Conservation (phyloP, 495 filamentous ascomycete genomes). For the Parachaetomium inaequale region DNA sequence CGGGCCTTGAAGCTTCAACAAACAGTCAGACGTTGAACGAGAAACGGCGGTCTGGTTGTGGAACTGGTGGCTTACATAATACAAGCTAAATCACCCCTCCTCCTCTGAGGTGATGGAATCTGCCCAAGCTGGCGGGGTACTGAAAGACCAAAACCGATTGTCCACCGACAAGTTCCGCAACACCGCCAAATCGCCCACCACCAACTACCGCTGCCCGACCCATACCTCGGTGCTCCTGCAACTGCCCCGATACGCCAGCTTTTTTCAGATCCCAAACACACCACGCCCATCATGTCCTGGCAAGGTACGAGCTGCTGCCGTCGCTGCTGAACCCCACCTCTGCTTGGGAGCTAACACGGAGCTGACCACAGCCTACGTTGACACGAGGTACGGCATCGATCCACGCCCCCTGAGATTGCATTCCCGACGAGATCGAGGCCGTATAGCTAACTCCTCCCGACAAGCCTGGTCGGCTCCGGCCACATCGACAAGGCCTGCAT, state of each 20-base stretch:
- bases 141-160: conserved; percentile 17
- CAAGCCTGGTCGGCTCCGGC: conserved; percentile 75
- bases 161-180: conserved; percentile 15
- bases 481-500: conserved; percentile 88
- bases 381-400: conserved; percentile 41
- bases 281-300: conserved; percentile 53
- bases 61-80: conserved; percentile 18
- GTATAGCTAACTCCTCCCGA: conserved; percentile 2
- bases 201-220: background rate
- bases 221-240: background rate
- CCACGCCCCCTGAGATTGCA: background rate
- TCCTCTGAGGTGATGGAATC: background rate
- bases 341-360: conserved; percentile 33
- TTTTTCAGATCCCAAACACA: conserved; percentile 8
- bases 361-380: conserved; percentile 45
- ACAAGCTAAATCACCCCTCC: conserved; percentile 1
- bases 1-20: background rate
- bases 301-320: conserved; percentile 42
- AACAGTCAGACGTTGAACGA: background rate
- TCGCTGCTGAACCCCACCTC: conserved; percentile 35
- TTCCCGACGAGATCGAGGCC: background rate
- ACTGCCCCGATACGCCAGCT: background rate
- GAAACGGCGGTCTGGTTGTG: conserved; percentile 5
- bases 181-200: conserved; percentile 13
- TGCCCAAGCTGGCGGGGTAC: conserved; percentile 23